Base-by-base conservation (phyloP, 768 basidiomycete species). In the Mrakia hoshinonis region DNA sequence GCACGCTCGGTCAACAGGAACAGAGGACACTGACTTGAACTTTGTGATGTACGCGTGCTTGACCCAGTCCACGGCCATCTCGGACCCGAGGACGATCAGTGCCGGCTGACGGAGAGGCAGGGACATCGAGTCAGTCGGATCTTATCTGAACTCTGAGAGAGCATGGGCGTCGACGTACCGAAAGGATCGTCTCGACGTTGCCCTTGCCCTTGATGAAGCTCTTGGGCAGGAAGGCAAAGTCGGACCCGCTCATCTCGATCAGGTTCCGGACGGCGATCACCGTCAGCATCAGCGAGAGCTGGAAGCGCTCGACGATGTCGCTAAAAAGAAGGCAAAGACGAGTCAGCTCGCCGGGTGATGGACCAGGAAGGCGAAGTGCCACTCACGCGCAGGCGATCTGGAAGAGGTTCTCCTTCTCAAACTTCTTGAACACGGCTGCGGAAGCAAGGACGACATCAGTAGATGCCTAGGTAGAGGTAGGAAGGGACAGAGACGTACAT, bases 1-100 rank as follows among this genome's bases (percentile, higher is more conserved):
- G 29, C 9, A 26, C 48, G n/a, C 13, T n/a, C 7, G 11, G 11
- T 34, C 13, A 29, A 48, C 22, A 46, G 22, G 22, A 22, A 4
- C 24, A 26, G 55, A 3, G 18, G 10, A 36, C 1, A 11, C 69
- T 47, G 18, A 70, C 69, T 99, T 99, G 82, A 98, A 98, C 79
- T 99, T 99, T 64, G 94, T 95, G 76, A 99, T 98, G 81, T 98
- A 99, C 12, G 94, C 95, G 77, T 99, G 96, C 79, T 99, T 99
- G 64, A 98, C 83, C 95, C 95, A 99, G 78, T 99, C 96, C 13
- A 99, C 96, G 15, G 90, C 79, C 85, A 91, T 89, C 79, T 99
- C 96, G 2, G 92, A 95, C 4, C 87, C 77, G 79, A 98, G 83
- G 3, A 99, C 96, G 2, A 90, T 89, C 63, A 97, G 75, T 1